Base-by-base conservation (phyloP, 2,329 filamentous ascomycete species). In the Aspergillus jensenii region DNA sequence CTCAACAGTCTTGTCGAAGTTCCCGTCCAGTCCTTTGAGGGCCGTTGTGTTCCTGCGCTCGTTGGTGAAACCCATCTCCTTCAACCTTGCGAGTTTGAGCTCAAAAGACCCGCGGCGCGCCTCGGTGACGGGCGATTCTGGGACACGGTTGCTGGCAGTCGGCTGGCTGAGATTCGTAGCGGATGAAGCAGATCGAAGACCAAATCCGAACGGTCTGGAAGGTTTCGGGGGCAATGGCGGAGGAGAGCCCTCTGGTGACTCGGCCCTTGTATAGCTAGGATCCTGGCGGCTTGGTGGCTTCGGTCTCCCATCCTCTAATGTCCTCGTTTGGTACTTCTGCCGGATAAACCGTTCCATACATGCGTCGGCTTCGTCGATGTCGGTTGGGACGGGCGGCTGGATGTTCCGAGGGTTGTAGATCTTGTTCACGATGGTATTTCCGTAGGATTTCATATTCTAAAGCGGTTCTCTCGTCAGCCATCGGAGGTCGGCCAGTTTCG, bases 311-410 rank as follows among this genome's bases (percentile, higher is more conserved):
- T 78, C 73, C 58, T 79, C 78, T 62, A 85, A 81, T 14, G 81
- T 76, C 58, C 82, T 80, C 66, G 88, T 87, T 71, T 93, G 87
- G 76, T 99, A 99, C 76, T 99, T 99, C 70, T 93, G 88, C 60
- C 93, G 84, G 65, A 99, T 96, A 74, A 93, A 98, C 60, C 91
- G 86, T 76, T 99, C 95, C 89, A 99, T 95, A 27, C 90, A 91
- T 11, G 90, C 89, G 72, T 99, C 93, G 49, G 90, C 90, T 78
- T 98, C 93, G 76, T 99, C 95, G 40, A 86, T 86, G 70, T 98
- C 95, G 66, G 96, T 83, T 0, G 95, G 93, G 15, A 97, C 87
- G 4, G 93, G 86, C 2, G 95, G 88, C 67, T 87, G 90, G 67
- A 89, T 85, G 75, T 90, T 92, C 66, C 89, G 85, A 27, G 95